Percentiles rank a stretch among this genome's conserved stretches.
phyloP scores from a whole-genome alignment of 192 early-diverging fungal species.

The Rhizophlyctis rosea region DNA sequence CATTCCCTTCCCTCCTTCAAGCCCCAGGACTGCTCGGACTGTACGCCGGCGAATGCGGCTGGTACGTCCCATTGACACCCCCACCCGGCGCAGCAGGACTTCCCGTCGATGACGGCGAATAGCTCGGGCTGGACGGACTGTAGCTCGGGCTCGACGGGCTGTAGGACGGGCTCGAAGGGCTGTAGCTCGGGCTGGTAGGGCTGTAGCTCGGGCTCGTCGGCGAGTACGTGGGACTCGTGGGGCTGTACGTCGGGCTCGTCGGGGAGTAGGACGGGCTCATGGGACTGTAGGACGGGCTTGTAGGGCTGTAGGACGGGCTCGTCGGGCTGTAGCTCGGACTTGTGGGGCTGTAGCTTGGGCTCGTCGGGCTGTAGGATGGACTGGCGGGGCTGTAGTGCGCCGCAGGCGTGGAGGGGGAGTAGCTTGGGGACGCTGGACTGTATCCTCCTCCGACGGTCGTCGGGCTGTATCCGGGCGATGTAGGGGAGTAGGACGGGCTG shows the following conservation, averaged over 20 bases:
- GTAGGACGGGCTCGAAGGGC: conserved; percentile 72
- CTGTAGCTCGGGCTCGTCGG: conserved; percentile 59
- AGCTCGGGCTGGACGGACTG: conserved; percentile 72
- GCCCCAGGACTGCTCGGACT: too few relatives aligned
- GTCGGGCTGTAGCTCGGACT: conserved; percentile 73
- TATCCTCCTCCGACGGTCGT: conserved; percentile 17
- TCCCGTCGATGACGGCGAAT: conserved; percentile 70
- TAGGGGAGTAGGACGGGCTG: conserved; percentile 49
- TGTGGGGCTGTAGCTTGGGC: conserved; percentile 62
- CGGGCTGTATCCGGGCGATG: conserved; percentile 62
- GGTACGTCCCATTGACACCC: too few relatives aligned
- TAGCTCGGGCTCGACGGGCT: conserved; percentile 75
- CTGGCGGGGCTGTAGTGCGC: conserved; percentile 68
- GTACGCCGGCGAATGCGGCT: too few relatives aligned
- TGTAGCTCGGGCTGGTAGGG: conserved; percentile 56
- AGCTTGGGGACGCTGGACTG: conserved; percentile 17
- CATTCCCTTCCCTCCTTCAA: too few relatives aligned
- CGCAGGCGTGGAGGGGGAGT: conserved; percentile 52
- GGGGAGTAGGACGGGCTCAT: conserved; percentile 77
- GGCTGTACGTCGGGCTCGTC: conserved; percentile 72
- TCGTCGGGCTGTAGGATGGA: conserved; percentile 66
- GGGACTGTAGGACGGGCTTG: conserved; percentile 53
- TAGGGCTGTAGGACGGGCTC: conserved; percentile 59
- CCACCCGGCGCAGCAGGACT: conserved; percentile 72
- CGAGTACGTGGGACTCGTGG: conserved; percentile 57